A percentile compares a stretch with the other conserved stretches of the same genome.
These are phyloP conservation scores for Colletotrichum ledebouriae DNA, from an alignment of 2,329 filamentous ascomycete species.

Conservation along the genomic window DNA sequence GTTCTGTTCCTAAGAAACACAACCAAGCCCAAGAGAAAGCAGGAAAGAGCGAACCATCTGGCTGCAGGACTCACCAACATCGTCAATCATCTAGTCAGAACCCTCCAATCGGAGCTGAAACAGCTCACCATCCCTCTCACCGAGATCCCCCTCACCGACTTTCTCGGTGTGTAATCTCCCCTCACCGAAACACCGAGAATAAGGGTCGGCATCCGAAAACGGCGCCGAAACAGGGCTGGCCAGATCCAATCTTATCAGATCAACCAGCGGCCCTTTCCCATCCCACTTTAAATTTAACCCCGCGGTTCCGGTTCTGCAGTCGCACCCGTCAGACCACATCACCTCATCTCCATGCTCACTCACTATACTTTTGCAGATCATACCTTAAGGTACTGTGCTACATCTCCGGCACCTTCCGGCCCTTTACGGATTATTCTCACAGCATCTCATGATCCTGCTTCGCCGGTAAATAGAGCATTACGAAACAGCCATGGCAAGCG, in stretches of 20 bases:
- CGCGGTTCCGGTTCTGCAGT: slow-evolving; percentile 27
- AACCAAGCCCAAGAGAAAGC: no score
- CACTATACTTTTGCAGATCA: not conserved
- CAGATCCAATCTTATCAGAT: slow-evolving; percentile 38
- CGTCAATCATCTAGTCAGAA: no score
- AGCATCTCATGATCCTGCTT: not conserved
- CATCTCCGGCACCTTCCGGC: not conserved
- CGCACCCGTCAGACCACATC: slow-evolving; percentile 1
- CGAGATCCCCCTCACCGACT: not conserved
- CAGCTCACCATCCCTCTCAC: not conserved
- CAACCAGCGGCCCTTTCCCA: not conserved
- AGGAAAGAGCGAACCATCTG: no score
- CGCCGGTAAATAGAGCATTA: not conserved
- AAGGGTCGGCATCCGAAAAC: not conserved
- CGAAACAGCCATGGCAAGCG: not conserved
- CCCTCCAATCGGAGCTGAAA: no score
- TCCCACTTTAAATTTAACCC: slow-evolving; percentile 38
- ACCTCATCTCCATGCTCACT: not conserved
- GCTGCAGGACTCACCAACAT: no score
- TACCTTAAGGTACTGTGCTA: not conserved
- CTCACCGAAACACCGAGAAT: not conserved
- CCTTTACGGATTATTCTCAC: not conserved
- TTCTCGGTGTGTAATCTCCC: not conserved
- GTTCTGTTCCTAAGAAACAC: no score
- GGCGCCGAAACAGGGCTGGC: not conserved